Percentiles rank a stretch among this genome's conserved stretches.
Evolutionary conservation across 139 green algal species (phyloP).

Genomic region (Chlorokybus atmophyticus): DNA sequence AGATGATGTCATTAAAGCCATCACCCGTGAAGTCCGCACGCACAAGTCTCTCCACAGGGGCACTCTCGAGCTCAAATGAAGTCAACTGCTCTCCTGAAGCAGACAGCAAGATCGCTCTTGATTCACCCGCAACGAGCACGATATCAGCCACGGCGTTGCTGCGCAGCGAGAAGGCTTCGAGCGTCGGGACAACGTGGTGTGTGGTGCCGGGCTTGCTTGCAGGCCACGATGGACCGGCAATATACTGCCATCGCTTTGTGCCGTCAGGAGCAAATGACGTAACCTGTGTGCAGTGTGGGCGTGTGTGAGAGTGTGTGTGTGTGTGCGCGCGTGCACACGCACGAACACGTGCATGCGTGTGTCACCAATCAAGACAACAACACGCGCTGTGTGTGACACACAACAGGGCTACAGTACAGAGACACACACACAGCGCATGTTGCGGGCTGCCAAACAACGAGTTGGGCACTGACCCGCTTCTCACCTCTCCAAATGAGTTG

Average conservation of each 20-base stretch:
- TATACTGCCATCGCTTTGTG: too few relatives aligned
- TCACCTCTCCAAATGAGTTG: constrained; percentile 59
- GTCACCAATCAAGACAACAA: neutral
- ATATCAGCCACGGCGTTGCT: constrained; percentile 7
- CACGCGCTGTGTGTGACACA: too few relatives aligned
- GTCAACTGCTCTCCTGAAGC: constrained; percentile 33
- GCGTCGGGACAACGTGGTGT: constrained; percentile 42
- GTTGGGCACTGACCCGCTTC: neutral
- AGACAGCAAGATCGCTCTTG: constrained; percentile 42
- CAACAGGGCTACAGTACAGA: neutral
- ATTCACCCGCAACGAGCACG: constrained; percentile 32
- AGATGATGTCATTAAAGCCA: constrained; percentile 69
- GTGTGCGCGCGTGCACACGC: neutral
- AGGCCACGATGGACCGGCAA: neutral
- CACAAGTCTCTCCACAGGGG: constrained; percentile 36
- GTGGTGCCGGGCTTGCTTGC: constrained; percentile 1
- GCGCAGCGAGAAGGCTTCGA: constrained; percentile 52
- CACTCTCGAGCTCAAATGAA: constrained; percentile 45
- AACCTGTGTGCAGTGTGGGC: neutral
- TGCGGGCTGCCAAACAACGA: neutral
- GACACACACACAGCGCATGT: neutral
- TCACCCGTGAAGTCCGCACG: constrained; percentile 80
- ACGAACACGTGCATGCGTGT: neutral
- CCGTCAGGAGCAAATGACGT: constrained; percentile 8
- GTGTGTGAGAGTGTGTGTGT: neutral